Conservation (phyloP, 1,284 basidiomycete species). For the Cutaneotrichosporon mucoides region DNA sequence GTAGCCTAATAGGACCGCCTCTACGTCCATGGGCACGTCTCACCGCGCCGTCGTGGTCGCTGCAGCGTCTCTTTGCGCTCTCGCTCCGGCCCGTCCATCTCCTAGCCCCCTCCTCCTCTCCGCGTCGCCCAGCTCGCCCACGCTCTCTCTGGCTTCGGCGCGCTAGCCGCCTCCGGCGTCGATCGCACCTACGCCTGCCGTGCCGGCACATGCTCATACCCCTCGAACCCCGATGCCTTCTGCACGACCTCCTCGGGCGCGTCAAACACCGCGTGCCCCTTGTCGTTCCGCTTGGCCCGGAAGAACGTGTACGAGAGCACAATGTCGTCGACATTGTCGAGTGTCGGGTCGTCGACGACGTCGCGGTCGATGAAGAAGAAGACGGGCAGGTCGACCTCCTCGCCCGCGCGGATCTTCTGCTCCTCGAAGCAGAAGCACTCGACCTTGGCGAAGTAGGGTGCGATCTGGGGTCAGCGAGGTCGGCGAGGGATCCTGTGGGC, state of each 20-base stretch:
- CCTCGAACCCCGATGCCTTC: constrained; percentile 63
- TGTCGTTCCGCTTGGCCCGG: constrained; percentile 70
- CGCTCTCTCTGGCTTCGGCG: too few relatives aligned
- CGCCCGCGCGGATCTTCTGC: constrained; percentile 87
- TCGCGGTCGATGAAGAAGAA: constrained; percentile 99
- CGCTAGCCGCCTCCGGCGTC: too few relatives aligned
- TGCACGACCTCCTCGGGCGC: constrained; percentile 72
- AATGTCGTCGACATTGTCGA: constrained; percentile 81
- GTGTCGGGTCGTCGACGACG: constrained; percentile 83
- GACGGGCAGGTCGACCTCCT: constrained; percentile 97
- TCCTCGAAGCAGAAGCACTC: constrained; percentile 99
- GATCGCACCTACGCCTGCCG: too few relatives aligned
- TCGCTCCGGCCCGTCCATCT: too few relatives aligned
- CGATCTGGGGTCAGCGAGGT: constrained; percentile 59
- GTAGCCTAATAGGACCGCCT: too few relatives aligned
- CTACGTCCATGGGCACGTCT: too few relatives aligned
- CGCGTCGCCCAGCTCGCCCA: too few relatives aligned
- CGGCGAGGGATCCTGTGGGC: too few relatives aligned
- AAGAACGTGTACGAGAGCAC: constrained; percentile 98
- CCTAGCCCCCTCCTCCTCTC: too few relatives aligned
- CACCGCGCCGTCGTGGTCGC: too few relatives aligned
- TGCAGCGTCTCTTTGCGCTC: neutral
- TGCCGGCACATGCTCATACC: constrained; percentile 37
- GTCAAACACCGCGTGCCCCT: constrained; percentile 79
- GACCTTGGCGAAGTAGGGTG: constrained; percentile 98